A percentile compares a stretch with the other conserved stretches of the same genome.
These are phyloP conservation scores for Spathaspora boniae DNA, from an alignment of 805 yeast species.

Conservation along the genomic window DNA sequence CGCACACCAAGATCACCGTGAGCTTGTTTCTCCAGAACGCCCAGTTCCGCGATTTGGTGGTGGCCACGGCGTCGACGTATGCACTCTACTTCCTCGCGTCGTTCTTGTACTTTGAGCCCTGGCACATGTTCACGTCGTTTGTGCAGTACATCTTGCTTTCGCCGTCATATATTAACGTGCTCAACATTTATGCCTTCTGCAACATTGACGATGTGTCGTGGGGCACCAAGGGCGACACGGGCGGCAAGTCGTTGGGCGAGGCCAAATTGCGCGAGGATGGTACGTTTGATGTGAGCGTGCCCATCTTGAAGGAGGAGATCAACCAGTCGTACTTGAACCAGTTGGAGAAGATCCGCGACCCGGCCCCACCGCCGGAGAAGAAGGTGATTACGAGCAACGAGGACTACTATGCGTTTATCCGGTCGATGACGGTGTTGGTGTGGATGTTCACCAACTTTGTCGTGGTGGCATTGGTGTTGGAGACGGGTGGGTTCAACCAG, in stretches of 20 bases:
- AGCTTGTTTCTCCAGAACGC: conserved; percentile 44
- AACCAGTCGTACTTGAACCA: conserved; percentile 52
- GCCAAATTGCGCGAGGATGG: conserved; percentile 54
- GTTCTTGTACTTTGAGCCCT: conserved; percentile 58
- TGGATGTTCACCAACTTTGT: conserved; percentile 45
- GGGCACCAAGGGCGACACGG: conserved; percentile 72
- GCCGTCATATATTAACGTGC: conserved; percentile 52
- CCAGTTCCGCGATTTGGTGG: conserved; percentile 47
- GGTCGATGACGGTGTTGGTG: conserved; percentile 44
- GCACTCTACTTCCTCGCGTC: conserved; percentile 60
- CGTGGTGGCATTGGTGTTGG: conserved; percentile 38
- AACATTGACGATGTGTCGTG: conserved; percentile 70
- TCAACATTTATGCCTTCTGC: conserved; percentile 67
- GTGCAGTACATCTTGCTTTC: conserved; percentile 48
- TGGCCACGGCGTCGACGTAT: conserved; percentile 58
- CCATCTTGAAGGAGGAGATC: conserved; percentile 47
- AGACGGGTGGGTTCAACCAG: conserved; percentile 44
- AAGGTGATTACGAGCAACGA: conserved; percentile 30
- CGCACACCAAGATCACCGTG: conserved; percentile 41
- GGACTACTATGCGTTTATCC: conserved; percentile 43
- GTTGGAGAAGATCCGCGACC: conserved; percentile 48
- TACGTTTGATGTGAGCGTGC: conserved; percentile 52
- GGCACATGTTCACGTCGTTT: conserved; percentile 62
- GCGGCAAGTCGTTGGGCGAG: conserved; percentile 54
- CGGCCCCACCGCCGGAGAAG: conserved; percentile 30